Percentiles rank a stretch among this genome's conserved stretches.
Evolutionary conservation across 1,139 yeast species (phyloP).

Genomic region (Candida gigantensis): DNA sequence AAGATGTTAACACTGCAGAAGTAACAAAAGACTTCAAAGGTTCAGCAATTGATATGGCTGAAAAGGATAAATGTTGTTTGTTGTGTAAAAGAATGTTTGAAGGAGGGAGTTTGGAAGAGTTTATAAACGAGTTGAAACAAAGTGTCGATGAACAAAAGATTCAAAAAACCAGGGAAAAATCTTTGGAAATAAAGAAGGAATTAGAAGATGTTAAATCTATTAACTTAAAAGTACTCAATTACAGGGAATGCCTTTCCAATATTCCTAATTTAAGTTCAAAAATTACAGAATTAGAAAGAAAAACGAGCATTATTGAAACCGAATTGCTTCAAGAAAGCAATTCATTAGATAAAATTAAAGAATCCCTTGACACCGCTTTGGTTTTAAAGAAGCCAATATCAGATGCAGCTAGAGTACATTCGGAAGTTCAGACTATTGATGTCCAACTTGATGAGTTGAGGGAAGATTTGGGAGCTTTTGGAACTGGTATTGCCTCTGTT

Average conservation of each 20-base stretch:
- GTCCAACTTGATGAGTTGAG: slow-evolving; percentile 36
- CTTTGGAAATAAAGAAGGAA: slow-evolving; percentile 33
- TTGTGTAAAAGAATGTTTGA: slow-evolving; percentile 67
- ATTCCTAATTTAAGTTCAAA: slow-evolving; percentile 11
- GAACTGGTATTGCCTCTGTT: slow-evolving; percentile 31
- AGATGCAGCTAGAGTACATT: slow-evolving; percentile 37
- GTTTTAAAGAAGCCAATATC: slow-evolving; percentile 28
- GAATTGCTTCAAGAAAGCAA: slow-evolving; percentile 15
- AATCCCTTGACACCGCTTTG: slow-evolving; percentile 9
- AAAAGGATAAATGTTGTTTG: slow-evolving; percentile 55
- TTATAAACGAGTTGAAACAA: slow-evolving; percentile 33
- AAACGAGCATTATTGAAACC: slow-evolving; percentile 18
- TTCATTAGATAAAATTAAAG: slow-evolving; percentile 8
- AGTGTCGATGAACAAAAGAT: slow-evolving; percentile 39
- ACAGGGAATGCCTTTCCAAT: slow-evolving; percentile 21
- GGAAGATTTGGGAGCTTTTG: slow-evolving; percentile 40
- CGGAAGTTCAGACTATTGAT: slow-evolving; percentile 36
- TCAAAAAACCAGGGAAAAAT: slow-evolving; percentile 37
- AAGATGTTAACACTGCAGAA: slow-evolving; percentile 62
- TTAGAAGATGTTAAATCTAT: slow-evolving; percentile 29
- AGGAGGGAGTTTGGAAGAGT: slow-evolving; percentile 32
- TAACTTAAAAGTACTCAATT: slow-evolving; percentile 29
- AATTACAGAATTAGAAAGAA: slow-evolving; percentile 12
- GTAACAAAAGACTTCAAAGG: slow-evolving; percentile 66
- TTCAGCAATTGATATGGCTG: slow-evolving; percentile 64